Conservation (phyloP, 2,329 filamentous ascomycete genomes). For the Aspergillus intermedius region DNA sequence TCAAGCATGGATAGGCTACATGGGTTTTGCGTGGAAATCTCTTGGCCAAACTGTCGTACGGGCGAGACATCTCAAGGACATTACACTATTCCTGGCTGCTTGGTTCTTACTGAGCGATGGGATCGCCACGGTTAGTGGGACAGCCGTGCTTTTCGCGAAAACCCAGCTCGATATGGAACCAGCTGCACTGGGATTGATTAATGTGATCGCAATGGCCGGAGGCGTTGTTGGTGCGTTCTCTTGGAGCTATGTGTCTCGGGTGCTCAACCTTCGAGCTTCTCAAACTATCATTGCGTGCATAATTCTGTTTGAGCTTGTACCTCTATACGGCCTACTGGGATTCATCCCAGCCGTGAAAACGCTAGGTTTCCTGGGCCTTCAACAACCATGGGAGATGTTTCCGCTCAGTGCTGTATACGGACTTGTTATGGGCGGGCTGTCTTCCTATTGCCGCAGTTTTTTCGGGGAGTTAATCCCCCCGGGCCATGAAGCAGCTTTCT, state of each 20-base stretch:
- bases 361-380: conserved; percentile 75
- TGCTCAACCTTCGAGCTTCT: conserved; percentile 64
- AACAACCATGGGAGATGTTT: conserved; percentile 96
- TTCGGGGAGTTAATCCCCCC: conserved; percentile 92
- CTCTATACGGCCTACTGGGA: conserved; percentile 80
- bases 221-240: conserved; percentile 84
- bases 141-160: conserved; percentile 92
- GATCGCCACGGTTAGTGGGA: conserved; percentile 89
- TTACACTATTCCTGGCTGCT: conserved; percentile 76
- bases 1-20: conserved; percentile 63
- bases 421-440: conserved; percentile 86
- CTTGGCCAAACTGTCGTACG: conserved; percentile 72
- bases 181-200: conserved; percentile 83
- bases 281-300: conserved; percentile 94
- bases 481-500: conserved; percentile 92
- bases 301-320: conserved; percentile 82
- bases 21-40: conserved; percentile 78
- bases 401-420: conserved; percentile 85
- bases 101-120: conserved; percentile 96
- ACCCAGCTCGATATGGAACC: conserved; percentile 85
- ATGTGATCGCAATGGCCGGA: conserved; percentile 77
- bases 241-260: conserved; percentile 73
- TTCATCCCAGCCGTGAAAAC: conserved; percentile 73
- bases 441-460: conserved; percentile 83
- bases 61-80: conserved; percentile 67